Conservation (phyloP, 805 yeast species). For the Zygotorulaspora sp. region DNA sequence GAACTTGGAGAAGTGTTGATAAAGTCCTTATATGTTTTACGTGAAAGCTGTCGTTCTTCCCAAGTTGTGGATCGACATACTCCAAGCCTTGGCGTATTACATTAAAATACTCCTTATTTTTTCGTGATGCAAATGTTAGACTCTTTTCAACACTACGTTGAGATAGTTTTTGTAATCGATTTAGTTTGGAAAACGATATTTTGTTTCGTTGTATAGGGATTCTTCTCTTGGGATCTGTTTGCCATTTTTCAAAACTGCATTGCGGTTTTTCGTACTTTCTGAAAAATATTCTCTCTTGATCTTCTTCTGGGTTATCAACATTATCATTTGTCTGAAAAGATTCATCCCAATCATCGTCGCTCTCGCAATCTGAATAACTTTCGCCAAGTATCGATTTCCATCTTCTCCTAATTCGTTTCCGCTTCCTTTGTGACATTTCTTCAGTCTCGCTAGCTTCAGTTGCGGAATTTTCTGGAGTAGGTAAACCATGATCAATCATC, state of each 20-base stretch:
- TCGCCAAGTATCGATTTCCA: conserved; percentile 24
- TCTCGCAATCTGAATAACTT: conserved; percentile 14
- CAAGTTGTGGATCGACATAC: conserved; percentile 9
- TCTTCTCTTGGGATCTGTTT: conserved; percentile 13
- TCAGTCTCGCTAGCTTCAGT: conserved; percentile 23
- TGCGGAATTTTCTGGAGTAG: conserved; percentile 28
- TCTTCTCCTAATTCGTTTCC: conserved; percentile 18
- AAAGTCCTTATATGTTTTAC: conserved; percentile 30
- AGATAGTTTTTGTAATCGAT: conserved; percentile 18
- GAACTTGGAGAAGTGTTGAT: conserved; percentile 45
- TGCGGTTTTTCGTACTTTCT: conserved; percentile 32
- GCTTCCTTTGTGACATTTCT: conserved; percentile 14
- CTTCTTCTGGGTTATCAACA: conserved; percentile 4
- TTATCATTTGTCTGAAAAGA: no score
- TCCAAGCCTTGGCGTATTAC: conserved; percentile 25
- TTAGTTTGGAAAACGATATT: conserved; percentile 20
- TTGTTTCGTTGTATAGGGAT: conserved; percentile 19
- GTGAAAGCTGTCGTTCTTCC: conserved; percentile 13
- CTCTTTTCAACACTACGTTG: conserved; percentile 14
- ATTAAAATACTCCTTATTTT: conserved; percentile 13
- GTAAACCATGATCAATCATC: conserved; percentile 11
- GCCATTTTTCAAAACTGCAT: conserved; percentile 32
- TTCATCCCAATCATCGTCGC: conserved; percentile 5
- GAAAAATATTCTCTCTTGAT: conserved; percentile 26
- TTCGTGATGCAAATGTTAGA: conserved; percentile 16